Base-by-base conservation (phyloP, 2,329 filamentous ascomycete species). In the Aaosphaeria arxii region DNA sequence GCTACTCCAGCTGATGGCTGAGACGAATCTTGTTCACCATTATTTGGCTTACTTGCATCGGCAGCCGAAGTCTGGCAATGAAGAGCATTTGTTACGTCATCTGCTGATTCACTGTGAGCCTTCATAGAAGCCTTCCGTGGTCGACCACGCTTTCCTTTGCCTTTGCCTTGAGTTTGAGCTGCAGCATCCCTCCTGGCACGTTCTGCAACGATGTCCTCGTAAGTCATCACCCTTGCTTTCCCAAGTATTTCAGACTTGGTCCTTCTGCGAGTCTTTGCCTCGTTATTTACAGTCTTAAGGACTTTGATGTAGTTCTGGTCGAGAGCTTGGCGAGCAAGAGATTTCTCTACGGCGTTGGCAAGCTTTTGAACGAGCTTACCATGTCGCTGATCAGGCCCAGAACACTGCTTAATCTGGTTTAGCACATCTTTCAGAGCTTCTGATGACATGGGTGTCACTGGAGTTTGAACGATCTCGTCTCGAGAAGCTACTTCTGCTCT, bases 381-480 rank as follows among this genome's bases (percentile, higher is more conserved):
- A 36, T 36, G 33, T 7, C 33, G 33, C 33, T n/a, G 7, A 7
- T n/a, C n/a, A n/a, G n/a, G n/a, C n/a, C n/a, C n/a, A 46, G 44
- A 28, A 5, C 36, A 30, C 17, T 48, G 41, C 30, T 47, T 42
- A 47, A 47, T 47, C 45, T 42, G 39, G 39, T 47, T 47, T 13
- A 42, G 40, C 31, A 47, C 29, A 47, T 28, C 45, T 29, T 47
- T 40, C 38, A 28, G 30, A n/a, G 45, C 43, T 29, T 42, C 45
- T 28, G 40, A 40, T n/a, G 45, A 42, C 38, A 35, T 29, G 29
- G 45, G 45, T 29, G 45, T 47, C 17, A 45, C 35, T 30, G 43
- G 43, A 11, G 35, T 40, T 29, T 6, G 5, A 7, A 24, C 13
- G 4, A 46, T 30, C 33, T 46, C 24, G 36, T 41, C 38, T 28